Percentiles rank a stretch among this genome's conserved stretches.
phyloP scores from a whole-genome alignment of 805 yeast species.

The Blastobotrys parvus region DNA sequence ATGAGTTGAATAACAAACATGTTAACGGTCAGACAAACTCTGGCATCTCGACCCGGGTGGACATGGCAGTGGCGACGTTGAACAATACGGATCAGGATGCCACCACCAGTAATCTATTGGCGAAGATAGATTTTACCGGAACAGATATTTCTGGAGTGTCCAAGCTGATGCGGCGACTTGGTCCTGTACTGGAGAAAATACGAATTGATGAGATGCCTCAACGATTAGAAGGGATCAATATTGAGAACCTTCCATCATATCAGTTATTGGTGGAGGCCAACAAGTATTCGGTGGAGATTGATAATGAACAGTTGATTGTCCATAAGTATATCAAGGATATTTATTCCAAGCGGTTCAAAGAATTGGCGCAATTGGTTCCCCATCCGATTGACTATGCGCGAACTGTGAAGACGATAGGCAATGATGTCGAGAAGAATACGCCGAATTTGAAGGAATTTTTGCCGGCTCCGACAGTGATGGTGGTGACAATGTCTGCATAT shows the following conservation, averaged over 20 bases:
- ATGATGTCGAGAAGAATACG: constrained; percentile 30
- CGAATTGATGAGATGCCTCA: not conserved
- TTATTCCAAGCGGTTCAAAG: constrained; percentile 61
- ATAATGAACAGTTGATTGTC: constrained; percentile 43
- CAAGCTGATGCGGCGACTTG: constrained; percentile 14
- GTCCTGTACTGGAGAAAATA: constrained; percentile 16
- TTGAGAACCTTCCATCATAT: constrained; percentile 35
- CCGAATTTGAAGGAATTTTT: constrained; percentile 35
- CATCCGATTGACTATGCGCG: constrained; percentile 56
- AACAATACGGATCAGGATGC: constrained; percentile 8
- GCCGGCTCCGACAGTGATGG: constrained; percentile 58
- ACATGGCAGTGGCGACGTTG: not conserved
- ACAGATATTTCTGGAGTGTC: constrained; percentile 10
- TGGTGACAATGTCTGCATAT: constrained; percentile 65
- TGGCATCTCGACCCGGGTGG: not conserved
- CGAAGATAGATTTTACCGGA: constrained; percentile 7
- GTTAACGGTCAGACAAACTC: not conserved
- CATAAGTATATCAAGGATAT: constrained; percentile 42
- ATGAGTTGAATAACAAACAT: not conserved
- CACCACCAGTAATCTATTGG: constrained; percentile 12
- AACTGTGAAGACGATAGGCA: constrained; percentile 44
- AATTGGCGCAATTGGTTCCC: constrained; percentile 53
- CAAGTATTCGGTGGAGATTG: constrained; percentile 44
- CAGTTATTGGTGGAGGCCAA: constrained; percentile 47
- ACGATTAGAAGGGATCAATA: constrained; percentile 22